Percentiles rank a stretch among this genome's conserved stretches.
Conservation (phyloP, 192 early-diverging fungal species). For the Podila horticola region DNA sequence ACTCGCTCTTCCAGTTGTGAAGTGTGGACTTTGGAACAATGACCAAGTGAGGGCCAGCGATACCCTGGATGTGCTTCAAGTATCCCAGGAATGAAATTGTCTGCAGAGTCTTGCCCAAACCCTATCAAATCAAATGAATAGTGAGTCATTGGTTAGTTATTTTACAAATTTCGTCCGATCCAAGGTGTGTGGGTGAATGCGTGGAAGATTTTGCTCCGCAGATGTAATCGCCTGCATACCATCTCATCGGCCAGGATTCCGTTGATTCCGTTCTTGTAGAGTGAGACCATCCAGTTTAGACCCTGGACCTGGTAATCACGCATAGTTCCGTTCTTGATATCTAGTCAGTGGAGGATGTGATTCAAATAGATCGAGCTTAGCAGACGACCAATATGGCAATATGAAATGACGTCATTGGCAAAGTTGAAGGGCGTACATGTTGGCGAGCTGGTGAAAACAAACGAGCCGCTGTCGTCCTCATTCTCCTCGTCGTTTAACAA, state of each 20-base stretch:
- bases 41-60: slow-evolving; percentile 90
- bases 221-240: slow-evolving; percentile 57
- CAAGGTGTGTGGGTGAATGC: neutral
- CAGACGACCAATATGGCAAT: neutral
- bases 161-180: neutral
- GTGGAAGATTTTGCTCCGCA: neutral
- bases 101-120: slow-evolving; percentile 96
- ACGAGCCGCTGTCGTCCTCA: slow-evolving; percentile 58
- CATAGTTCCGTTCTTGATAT: slow-evolving; percentile 91
- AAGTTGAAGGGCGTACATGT: slow-evolving; percentile 62
- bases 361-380: too few relatives aligned
- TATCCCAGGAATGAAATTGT: slow-evolving; percentile 97
- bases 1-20: slow-evolving; percentile 96
- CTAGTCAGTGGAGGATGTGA: slow-evolving; percentile 33
- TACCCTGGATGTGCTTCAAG: slow-evolving; percentile 82
- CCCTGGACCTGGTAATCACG: slow-evolving; percentile 98
- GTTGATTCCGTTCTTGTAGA: slow-evolving; percentile 98
- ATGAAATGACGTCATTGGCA: neutral
- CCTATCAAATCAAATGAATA: slow-evolving; percentile 54
- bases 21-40: slow-evolving; percentile 98
- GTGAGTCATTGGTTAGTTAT: too few relatives aligned
- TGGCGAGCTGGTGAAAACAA: slow-evolving; percentile 92
- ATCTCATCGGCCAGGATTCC: slow-evolving; percentile 99
- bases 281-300: slow-evolving; percentile 97
- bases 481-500: slow-evolving; percentile 85